Conservation (phyloP, 257 asterid species). For the Primulina tabacum region DNA sequence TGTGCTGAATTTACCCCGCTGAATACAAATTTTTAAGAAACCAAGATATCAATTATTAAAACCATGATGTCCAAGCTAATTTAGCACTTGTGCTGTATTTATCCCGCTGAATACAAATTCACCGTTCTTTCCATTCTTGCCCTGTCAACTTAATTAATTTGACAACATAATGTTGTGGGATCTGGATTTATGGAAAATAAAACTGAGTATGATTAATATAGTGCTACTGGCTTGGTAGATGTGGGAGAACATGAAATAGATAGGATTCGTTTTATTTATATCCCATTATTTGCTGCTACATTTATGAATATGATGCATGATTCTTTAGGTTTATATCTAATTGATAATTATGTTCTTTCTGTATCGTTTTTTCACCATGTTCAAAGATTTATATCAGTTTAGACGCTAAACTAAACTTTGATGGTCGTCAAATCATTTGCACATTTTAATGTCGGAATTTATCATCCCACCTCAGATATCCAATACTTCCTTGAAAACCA, state of each 20-base stretch:
- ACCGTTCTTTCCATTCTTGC: not conserved
- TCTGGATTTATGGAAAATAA: not conserved
- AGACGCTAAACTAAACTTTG: not conserved
- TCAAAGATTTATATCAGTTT: not conserved
- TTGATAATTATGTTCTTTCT: too few species aligned
- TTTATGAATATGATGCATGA: not conserved
- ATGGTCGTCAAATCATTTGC: not conserved
- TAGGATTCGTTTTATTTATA: too few species aligned
- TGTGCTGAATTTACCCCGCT: not conserved
- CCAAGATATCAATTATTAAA: too few species aligned
- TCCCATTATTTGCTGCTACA: not conserved
- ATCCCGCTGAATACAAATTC: not conserved
- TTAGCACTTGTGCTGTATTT: too few species aligned
- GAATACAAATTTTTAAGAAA: too few species aligned
- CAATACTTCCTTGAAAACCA: constrained; percentile 51
- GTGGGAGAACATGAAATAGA: not conserved
- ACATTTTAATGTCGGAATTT: not conserved
- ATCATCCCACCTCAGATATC: constrained; percentile 45
- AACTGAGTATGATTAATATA: not conserved
- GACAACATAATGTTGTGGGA: not conserved
- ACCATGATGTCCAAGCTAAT: too few species aligned
- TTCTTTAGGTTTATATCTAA: not conserved
- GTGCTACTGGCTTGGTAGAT: not conserved
- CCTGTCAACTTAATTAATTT: not conserved
- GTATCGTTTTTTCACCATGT: not conserved